A percentile compares a stretch with the other conserved stretches of the same genome.
These are phyloP conservation scores for Prunus mongolica DNA, from an alignment of 306 rosid genomes.

Conservation along the genomic window DNA sequence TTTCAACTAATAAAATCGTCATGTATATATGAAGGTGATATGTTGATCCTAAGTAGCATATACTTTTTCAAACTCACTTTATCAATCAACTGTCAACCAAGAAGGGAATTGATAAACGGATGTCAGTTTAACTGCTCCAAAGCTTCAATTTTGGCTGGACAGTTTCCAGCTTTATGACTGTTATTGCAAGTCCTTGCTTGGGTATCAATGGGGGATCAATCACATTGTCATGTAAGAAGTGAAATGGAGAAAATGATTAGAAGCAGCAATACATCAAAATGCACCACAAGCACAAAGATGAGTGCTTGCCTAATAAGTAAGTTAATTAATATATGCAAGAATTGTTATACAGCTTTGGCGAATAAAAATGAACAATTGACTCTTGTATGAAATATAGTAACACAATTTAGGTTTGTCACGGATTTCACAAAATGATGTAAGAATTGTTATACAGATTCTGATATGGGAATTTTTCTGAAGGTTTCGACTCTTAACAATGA, in stretches of 20 bases:
- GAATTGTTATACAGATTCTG: neutral
- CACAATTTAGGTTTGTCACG: neutral
- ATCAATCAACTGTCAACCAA: neutral
- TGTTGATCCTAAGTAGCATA: neutral
- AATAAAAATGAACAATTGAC: neutral
- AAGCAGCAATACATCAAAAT: neutral
- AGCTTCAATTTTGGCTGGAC: neutral
- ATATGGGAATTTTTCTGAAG: too few relatives aligned
- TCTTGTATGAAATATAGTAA: neutral
- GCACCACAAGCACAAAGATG: neutral
- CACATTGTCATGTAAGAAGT: neutral
- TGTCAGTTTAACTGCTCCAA: neutral
- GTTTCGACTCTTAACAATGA: too few relatives aligned
- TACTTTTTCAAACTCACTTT: neutral
- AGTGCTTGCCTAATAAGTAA: neutral
- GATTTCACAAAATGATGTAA: neutral
- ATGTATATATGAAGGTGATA: neutral
- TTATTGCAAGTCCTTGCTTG: neutral
- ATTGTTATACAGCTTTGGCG: neutral
- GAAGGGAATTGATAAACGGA: neutral
- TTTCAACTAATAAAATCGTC: neutral
- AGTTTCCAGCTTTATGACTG: neutral
- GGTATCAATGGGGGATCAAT: neutral
- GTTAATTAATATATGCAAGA: neutral
- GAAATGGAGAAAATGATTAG: constrained; percentile 2